These are phyloP conservation scores for Blastobotrys robertii DNA, from an alignment of 805 yeast genomes.

Conservation along the genomic window DNA sequence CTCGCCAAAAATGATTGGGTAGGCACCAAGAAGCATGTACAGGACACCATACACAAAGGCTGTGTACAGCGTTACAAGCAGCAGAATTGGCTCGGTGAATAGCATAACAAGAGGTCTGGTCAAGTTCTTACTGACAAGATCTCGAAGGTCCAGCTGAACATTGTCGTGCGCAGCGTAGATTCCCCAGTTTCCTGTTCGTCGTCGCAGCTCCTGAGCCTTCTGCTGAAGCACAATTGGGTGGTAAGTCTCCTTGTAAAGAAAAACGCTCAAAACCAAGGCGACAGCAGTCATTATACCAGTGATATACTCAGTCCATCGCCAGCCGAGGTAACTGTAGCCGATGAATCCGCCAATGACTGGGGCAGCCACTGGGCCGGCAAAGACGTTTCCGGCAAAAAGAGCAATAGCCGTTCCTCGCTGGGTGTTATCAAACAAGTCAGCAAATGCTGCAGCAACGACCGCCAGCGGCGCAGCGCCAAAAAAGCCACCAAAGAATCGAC, in stretches of 20 bases:
- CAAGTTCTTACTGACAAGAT: conserved; percentile 52
- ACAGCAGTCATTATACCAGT: conserved; percentile 51
- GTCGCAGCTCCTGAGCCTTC: conserved; percentile 55
- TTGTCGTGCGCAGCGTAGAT: conserved; percentile 70
- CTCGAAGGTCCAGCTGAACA: conserved; percentile 44
- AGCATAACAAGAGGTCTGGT: conserved; percentile 63
- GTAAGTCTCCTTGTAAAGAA: conserved; percentile 60
- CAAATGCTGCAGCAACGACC: conserved; percentile 78
- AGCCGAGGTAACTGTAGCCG: conserved; percentile 50
- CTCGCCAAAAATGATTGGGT: conserved; percentile 56
- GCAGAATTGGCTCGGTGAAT: conserved; percentile 58
- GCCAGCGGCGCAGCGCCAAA: conserved; percentile 81
- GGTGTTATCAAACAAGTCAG: conserved; percentile 62
- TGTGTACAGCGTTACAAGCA: conserved; percentile 59
- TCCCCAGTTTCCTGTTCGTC: conserved; percentile 72
- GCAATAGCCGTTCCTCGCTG: conserved; percentile 70
- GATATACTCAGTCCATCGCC: conserved; percentile 78
- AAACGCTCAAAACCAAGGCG: conserved; percentile 30
- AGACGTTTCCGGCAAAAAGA: conserved; percentile 61
- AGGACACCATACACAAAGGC: conserved; percentile 75
- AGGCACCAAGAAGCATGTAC: conserved; percentile 63
- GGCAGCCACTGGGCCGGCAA: conserved; percentile 71
- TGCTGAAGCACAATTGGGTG: conserved; percentile 54
- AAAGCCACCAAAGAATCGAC: conserved; percentile 73
- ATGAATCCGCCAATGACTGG: conserved; percentile 73